These are phyloP conservation scores for Leccinum pseudoinsigne DNA, from an alignment of 1,284 basidiomycete genomes.

Conservation along the genomic window DNA sequence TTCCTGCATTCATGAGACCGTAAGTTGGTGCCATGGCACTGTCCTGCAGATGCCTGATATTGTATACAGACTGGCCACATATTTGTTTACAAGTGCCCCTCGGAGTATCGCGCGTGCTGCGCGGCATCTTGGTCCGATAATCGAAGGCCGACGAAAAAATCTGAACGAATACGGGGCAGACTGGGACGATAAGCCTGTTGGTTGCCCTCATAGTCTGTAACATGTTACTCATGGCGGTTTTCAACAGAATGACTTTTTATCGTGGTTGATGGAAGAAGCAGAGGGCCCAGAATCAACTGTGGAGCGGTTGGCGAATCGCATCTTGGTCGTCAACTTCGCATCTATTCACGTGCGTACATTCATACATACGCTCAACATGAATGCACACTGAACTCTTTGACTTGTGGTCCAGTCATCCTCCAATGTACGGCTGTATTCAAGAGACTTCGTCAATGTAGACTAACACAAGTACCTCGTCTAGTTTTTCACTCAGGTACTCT, in stretches of 20 bases:
- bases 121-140: slow-evolving; percentile 36
- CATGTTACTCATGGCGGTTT: slow-evolving; percentile 6
- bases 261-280: slow-evolving; percentile 42
- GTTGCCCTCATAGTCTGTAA: slow-evolving; percentile 5
- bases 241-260: slow-evolving; percentile 36
- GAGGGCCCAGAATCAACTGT: slow-evolving; percentile 31
- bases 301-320: slow-evolving; percentile 31
- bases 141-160: slow-evolving; percentile 37
- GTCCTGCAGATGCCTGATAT: rapidly evolving
- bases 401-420: slow-evolving; percentile 11
- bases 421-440: slow-evolving; percentile 11
- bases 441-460: not conserved
- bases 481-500: slow-evolving; percentile 38
- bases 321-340: slow-evolving; percentile 39
- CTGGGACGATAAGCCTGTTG: slow-evolving; percentile 41
- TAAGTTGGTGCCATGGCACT: slow-evolving; percentile 20
- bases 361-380: slow-evolving; percentile 16
- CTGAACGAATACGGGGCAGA: slow-evolving; percentile 33
- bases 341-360: slow-evolving; percentile 28
- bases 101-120: slow-evolving; percentile 7
- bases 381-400: not conserved
- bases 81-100: not conserved
- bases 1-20: slow-evolving; percentile 42
- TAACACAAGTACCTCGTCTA: slow-evolving; percentile 2
- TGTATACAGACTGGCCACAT: slow-evolving; percentile 1